Base-by-base conservation (phyloP, 768 basidiomycete species). In the Calocera cornea region DNA sequence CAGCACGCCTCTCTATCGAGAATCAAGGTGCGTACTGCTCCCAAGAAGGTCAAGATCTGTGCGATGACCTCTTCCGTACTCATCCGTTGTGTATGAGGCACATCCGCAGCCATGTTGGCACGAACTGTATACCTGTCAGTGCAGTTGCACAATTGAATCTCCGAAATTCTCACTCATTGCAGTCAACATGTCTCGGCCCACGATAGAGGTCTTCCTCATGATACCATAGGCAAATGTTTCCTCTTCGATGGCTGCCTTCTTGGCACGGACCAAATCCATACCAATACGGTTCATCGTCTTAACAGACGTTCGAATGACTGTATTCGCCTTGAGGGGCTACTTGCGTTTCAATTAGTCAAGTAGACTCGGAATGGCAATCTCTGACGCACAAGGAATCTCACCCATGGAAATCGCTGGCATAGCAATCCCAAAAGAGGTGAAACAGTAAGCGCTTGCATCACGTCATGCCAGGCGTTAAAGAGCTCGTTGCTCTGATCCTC, bases 11-110 rank as follows among this genome's bases (percentile, higher is more conserved):
- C 19, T 19, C 44, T 17, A 60, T 19, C 27, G 8, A 33, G 2
- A 10, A 22, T 8, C 24, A 33, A 33, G 22, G 49, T 10, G 49
- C 31, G 22, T 7, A 60, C 31, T 14, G 31, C 44, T 22, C 27
- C 29, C 33, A 60, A 33, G 34, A n/a, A 7, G 70, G 74, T 31
- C 49, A 76, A 76, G 81, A 80, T 83, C 75, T 81, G 82, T 41
- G 78, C 79, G 65, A 81, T 73, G 71, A 80, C 78, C 74, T 81
- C 83, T 73, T 80, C 82, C 69, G 80, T 80, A 44, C 70, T 83
- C 41, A 87, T 74, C 67, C 77, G 77, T 8, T 75, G 75, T 49
- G 74, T 76, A 31, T 76, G 74, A 64, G 82, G 75, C 70, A 83
- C 5, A 22, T 68, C 38, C 47, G 19, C 80, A 1, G 82, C 79